Evolutionary conservation across 805 yeast genomes (phyloP).

Genomic region (Lipomyces lipofer): DNA sequence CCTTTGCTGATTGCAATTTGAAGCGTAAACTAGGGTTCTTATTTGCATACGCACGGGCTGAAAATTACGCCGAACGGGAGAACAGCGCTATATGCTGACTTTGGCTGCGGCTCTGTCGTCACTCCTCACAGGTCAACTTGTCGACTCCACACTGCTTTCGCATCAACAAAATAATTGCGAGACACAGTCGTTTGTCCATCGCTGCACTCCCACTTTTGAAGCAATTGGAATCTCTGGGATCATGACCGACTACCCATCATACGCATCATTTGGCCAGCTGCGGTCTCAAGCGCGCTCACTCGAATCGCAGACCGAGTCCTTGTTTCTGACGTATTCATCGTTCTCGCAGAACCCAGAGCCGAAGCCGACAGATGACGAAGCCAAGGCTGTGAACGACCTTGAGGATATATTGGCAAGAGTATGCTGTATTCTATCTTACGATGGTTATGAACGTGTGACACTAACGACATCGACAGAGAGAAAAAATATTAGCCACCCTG

Average conservation of each 20-base stretch:
- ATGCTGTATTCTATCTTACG: constrained; percentile 22
- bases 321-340: constrained; percentile 55
- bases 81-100: no score
- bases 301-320: constrained; percentile 66
- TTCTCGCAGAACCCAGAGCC: constrained; percentile 55
- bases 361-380: constrained; percentile 52
- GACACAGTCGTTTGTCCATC: no score
- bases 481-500: constrained; percentile 53
- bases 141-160: no score
- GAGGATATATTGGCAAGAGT: constrained; percentile 53
- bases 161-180: no score
- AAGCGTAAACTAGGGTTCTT: no score
- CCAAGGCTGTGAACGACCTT: constrained; percentile 46
- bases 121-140: no score
- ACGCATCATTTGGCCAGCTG: constrained; percentile 58
- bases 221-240: no score
- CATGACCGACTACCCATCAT: constrained; percentile 20
- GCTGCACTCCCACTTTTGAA: no score
- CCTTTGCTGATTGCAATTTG: not conserved
- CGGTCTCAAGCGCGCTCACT: constrained; percentile 67
- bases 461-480: constrained; percentile 43
- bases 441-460: not conserved
- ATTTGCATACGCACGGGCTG: not conserved
- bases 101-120: no score
- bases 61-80: no score